These are phyloP conservation scores for Arthroderma sp. DNA, from an alignment of 2,329 filamentous ascomycete genomes.

Conservation along the genomic window DNA sequence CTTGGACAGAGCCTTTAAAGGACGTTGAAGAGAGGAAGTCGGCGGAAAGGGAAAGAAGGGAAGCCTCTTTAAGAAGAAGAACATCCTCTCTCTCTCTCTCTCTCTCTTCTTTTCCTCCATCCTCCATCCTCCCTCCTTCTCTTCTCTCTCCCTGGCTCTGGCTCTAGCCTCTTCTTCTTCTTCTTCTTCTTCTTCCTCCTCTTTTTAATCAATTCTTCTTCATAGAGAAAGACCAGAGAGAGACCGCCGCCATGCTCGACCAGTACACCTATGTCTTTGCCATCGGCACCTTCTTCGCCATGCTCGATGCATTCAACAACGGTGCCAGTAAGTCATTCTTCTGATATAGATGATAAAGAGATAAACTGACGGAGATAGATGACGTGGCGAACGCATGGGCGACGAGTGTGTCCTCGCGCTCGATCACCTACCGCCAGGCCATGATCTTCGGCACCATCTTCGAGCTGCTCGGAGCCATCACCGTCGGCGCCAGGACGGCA, in stretches of 20 bases:
- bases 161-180: not conserved
- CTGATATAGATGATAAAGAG: not conserved
- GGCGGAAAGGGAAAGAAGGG: too few relatives aligned
- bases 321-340: slow-evolving; percentile 52
- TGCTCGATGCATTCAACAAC: slow-evolving; percentile 68
- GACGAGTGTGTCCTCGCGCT: slow-evolving; percentile 68
- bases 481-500: slow-evolving; percentile 57
- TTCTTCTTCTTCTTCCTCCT: too few relatives aligned
- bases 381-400: slow-evolving; percentile 80
- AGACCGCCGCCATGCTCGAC: slow-evolving; percentile 43
- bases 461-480: slow-evolving; percentile 55
- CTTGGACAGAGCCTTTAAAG: not conserved
- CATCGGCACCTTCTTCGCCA: slow-evolving; percentile 63
- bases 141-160: not conserved
- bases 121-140: not conserved
- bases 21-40: too few relatives aligned
- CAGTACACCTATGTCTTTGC: slow-evolving; percentile 61
- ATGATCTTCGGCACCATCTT: slow-evolving; percentile 56
- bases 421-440: slow-evolving; percentile 57
- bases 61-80: not conserved
- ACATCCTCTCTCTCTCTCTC: not conserved
- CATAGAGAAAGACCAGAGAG: not conserved
- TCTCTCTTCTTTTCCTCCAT: not conserved
- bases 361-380: slow-evolving; percentile 35
- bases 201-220: too few relatives aligned